These are phyloP conservation scores for Hypericum perforatum DNA, from an alignment of 345 rosid genomes.

Conservation along the genomic window DNA sequence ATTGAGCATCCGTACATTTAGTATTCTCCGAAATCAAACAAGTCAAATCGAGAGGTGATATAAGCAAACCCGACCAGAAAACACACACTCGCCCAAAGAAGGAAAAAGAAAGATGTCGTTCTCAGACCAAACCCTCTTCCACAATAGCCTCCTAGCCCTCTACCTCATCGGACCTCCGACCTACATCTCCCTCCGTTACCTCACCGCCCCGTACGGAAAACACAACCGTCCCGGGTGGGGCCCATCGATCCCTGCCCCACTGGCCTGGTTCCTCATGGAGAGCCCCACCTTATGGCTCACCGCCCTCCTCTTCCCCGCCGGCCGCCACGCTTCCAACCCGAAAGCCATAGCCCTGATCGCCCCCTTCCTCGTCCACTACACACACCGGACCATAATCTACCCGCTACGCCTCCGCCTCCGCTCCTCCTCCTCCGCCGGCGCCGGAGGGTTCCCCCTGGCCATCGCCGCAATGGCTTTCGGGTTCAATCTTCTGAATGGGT, in stretches of 20 bases:
- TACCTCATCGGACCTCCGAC: conserved; percentile 61
- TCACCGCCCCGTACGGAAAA: conserved; percentile 90
- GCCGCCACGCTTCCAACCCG: conserved; percentile 45
- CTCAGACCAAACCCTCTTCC: conserved; percentile 46
- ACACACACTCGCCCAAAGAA: too few relatives aligned
- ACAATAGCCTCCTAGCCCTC: conserved; percentile 36
- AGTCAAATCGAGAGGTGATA: too few relatives aligned
- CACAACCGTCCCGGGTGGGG: conserved; percentile 93
- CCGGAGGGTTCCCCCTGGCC: conserved; percentile 33
- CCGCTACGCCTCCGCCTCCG: conserved; percentile 51
- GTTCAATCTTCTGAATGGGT: conserved; percentile 60
- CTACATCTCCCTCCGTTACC: conserved; percentile 49
- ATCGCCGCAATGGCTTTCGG: conserved; percentile 57
- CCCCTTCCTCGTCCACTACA: conserved; percentile 70
- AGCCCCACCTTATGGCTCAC: conserved; percentile 77
- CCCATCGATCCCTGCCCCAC: conserved; percentile 52
- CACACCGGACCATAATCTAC: conserved; percentile 66
- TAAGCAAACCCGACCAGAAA: too few relatives aligned
- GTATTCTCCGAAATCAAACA: too few relatives aligned
- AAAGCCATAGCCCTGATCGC: conserved; percentile 48
- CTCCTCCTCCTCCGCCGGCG: background rate
- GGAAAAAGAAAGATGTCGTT: conserved; percentile 3
- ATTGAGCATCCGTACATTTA: too few relatives aligned
- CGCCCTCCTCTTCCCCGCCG: conserved; percentile 55
- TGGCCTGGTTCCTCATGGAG: conserved; percentile 96